A percentile compares a stretch with the other conserved stretches of the same genome.
These are phyloP conservation scores for Paramecium sonneborni DNA, from an alignment of 73 alveolate genomes.

Conservation along the genomic window DNA sequence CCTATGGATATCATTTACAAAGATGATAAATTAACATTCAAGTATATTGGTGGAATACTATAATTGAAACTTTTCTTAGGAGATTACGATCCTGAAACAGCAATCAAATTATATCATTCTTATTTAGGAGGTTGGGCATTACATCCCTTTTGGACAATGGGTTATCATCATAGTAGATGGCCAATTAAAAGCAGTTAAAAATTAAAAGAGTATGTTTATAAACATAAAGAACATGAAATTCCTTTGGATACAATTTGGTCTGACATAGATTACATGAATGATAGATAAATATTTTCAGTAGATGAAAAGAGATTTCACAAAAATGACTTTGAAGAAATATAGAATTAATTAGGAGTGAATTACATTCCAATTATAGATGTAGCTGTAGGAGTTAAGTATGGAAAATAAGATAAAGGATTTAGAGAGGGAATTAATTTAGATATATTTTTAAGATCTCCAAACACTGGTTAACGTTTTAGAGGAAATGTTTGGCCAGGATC, in stretches of 20 bases:
- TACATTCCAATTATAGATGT: slow-evolving; percentile 73
- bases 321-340: slow-evolving; percentile 43
- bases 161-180: slow-evolving; percentile 80
- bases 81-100: slow-evolving; percentile 64
- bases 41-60: slow-evolving; percentile 51
- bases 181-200: slow-evolving; percentile 57
- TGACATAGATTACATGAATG: slow-evolving; percentile 78
- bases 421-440: slow-evolving; percentile 63
- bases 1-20: slow-evolving; percentile 45
- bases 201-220: slow-evolving; percentile 55
- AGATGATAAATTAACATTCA: slow-evolving; percentile 47
- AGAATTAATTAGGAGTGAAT: slow-evolving; percentile 13
- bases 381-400: slow-evolving; percentile 72
- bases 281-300: slow-evolving; percentile 70
- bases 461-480: slow-evolving; percentile 61
- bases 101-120: slow-evolving; percentile 48
- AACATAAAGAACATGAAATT: slow-evolving; percentile 63
- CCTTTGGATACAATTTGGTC: slow-evolving; percentile 84
- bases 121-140: slow-evolving; percentile 76
- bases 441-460: slow-evolving; percentile 58
- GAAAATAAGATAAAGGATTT: slow-evolving; percentile 26
- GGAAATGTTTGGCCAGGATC: slow-evolving; percentile 86
- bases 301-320: background rate
- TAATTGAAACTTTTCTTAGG: slow-evolving; percentile 59
- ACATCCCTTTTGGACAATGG: slow-evolving; percentile 85